Evolutionary conservation across 768 basidiomycete species (phyloP), one percentile per base, ranked within the genome.

Genomic region (Pleurotus salmoneostramineus): DNA sequence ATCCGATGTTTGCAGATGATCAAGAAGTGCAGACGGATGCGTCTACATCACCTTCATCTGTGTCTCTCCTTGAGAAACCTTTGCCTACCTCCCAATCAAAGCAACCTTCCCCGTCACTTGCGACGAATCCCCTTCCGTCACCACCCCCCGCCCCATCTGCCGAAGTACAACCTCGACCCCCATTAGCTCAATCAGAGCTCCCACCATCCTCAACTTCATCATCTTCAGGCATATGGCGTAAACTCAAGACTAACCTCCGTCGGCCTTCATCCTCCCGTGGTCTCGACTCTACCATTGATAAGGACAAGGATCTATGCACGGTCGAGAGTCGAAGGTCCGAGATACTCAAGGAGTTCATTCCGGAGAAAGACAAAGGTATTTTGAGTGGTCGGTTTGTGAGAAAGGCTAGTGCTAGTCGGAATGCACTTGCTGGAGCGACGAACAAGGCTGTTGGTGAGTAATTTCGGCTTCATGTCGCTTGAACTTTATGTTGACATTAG

Each of bases 181-280:
- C 21, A 27, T 52, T 35, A 40, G 17, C 56, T 33, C 37, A 4
- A 34, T 14, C n/a, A 21, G 17, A 17, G n/a, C 15, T 35, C 21
- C 45, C 5, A 10, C 14, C 27, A 48, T 57, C 56, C 15, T 32
- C 56, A 34, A 12, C 34, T 31, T 44, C 32, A 14, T 36, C 56
- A 32, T 49, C 56, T 33, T 49, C 56, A 51, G 49, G 47, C 17
- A 21, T 50, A 17, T 51, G 48, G 49, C 49, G 50, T 42, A 49
- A 51, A 50, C 61, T 68, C 56, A 65, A 66, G 45, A 56, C 62
- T 2, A 54, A 56, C 33, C 49, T 55, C n/a, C 44, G 52, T 21
- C 14, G 44, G 15, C 56, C 56, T n/a, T 55, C 52, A 8, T 42
- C n/a, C 37, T 48, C 56, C n/a, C 44, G 56, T 12, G 44, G 44